A percentile compares a stretch with the other conserved stretches of the same genome.
Conservation (phyloP, 1,139 yeast genomes). For the Yamadazyma diddensiae region DNA sequence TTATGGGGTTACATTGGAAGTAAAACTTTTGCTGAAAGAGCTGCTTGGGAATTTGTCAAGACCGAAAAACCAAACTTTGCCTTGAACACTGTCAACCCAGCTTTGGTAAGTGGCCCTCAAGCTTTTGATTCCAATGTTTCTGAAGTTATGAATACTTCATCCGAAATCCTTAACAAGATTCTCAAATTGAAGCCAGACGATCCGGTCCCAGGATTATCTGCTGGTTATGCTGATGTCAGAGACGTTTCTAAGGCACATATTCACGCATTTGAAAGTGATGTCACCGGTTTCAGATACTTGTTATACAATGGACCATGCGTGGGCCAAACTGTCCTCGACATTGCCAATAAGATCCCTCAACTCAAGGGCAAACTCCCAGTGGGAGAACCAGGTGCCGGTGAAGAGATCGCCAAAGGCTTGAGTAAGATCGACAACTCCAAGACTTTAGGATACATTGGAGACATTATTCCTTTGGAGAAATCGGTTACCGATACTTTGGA, state of each 20-base stretch:
- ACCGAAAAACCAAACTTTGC: slow-evolving; percentile 22
- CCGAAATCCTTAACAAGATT: slow-evolving; percentile 27
- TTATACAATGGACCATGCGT: slow-evolving; percentile 31
- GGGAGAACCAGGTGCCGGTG: slow-evolving; percentile 40
- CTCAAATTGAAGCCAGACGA: slow-evolving; percentile 17
- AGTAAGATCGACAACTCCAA: slow-evolving; percentile 31
- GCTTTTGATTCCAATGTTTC: slow-evolving; percentile 27
- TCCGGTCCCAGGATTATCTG: slow-evolving; percentile 14
- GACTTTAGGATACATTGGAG: slow-evolving; percentile 33
- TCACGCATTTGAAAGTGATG: slow-evolving; percentile 31
- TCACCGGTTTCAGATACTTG: slow-evolving; percentile 33
- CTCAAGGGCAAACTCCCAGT: slow-evolving; percentile 37
- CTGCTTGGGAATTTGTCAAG: slow-evolving; percentile 52
- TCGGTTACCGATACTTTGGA: slow-evolving; percentile 41
- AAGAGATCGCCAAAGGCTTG: slow-evolving; percentile 18
- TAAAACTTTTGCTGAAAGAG: slow-evolving; percentile 31
- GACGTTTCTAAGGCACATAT: slow-evolving; percentile 54
- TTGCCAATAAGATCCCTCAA: slow-evolving; percentile 23
- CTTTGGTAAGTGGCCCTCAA: slow-evolving; percentile 39
- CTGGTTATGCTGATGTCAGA: slow-evolving; percentile 46
- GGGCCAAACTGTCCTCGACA: slow-evolving; percentile 35
- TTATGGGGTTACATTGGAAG: slow-evolving; percentile 27
- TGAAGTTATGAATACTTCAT: slow-evolving; percentile 39
- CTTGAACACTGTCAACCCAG: slow-evolving; percentile 27
- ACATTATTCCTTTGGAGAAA: slow-evolving; percentile 32